phyloP scores from a whole-genome alignment of 1,284 basidiomycete genomes.

The Fomitiporia mediterranea region DNA sequence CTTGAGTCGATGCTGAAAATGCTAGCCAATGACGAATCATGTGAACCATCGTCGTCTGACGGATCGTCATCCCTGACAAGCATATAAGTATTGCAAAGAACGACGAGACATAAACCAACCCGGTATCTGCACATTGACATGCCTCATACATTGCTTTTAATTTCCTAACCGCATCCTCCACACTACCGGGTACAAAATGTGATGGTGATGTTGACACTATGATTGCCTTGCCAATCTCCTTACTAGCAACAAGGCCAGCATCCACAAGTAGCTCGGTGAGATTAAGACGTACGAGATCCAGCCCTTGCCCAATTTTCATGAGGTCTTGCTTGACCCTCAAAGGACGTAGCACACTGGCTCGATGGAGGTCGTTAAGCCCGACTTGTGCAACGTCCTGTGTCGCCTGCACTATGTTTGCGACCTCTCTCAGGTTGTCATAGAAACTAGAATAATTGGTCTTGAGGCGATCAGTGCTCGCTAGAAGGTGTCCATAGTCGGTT shows the following conservation, averaged over 20 bases:
- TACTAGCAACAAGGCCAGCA: neutral
- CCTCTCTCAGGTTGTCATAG: slow-evolving; percentile 1
- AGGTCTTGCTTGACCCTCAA: slow-evolving; percentile 10
- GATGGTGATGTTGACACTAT: neutral
- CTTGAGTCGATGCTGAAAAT: neutral
- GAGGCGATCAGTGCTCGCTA: slow-evolving; percentile 4
- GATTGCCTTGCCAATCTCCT: neutral
- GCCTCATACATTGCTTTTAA: slow-evolving; percentile 8
- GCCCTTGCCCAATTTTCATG: slow-evolving; percentile 9
- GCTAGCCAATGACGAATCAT: neutral
- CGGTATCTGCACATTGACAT: too few species aligned
- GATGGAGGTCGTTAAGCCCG: slow-evolving; percentile 11
- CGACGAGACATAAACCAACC: too few species aligned
- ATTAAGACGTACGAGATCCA: slow-evolving; percentile 12
- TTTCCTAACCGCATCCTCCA: slow-evolving; percentile 15
- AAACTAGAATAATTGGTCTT: slow-evolving; percentile 6
- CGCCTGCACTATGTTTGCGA: neutral
- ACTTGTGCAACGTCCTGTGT: slow-evolving; percentile 13
- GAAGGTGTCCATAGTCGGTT: slow-evolving; percentile 14
- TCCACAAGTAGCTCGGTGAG: slow-evolving; percentile 4
- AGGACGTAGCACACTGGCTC: neutral
- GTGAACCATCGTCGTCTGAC: neutral
- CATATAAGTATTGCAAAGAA: neutral
- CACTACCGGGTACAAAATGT: slow-evolving; percentile 1
- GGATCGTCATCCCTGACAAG: too few species aligned